Percentiles rank a stretch among this genome's conserved stretches.
phyloP scores from a whole-genome alignment of 192 early-diverging fungal species.

The Phycomyces blakesleeanus region DNA sequence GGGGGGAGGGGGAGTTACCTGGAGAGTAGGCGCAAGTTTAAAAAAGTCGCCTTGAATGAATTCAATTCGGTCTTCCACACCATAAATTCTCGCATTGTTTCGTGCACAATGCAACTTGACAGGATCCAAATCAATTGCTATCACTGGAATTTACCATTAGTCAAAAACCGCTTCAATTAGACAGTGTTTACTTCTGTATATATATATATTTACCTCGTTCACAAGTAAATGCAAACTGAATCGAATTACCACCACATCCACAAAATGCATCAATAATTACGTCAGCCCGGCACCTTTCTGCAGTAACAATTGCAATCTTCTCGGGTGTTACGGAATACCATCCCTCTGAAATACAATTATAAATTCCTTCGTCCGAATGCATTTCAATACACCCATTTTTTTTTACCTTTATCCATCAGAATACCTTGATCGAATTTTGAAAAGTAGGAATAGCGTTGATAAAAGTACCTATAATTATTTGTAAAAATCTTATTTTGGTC shows the following conservation, averaged over 20 bases:
- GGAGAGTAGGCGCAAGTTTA: slow-evolving; percentile 63
- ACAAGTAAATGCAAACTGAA: slow-evolving; percentile 91
- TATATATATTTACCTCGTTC: slow-evolving; percentile 50
- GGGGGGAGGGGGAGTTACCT: slow-evolving; percentile 41
- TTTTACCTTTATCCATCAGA: slow-evolving; percentile 72
- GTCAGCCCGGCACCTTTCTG: slow-evolving; percentile 56
- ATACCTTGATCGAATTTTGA: slow-evolving; percentile 83
- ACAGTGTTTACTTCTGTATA: slow-evolving; percentile 9
- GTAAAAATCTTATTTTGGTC: background rate
- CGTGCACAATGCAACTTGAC: slow-evolving; percentile 73
- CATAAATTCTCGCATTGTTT: slow-evolving; percentile 87
- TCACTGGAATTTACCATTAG: slow-evolving; percentile 44
- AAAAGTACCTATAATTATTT: slow-evolving; percentile 69
- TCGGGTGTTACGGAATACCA: slow-evolving; percentile 98
- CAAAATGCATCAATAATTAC: slow-evolving; percentile 90
- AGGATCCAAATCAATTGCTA: slow-evolving; percentile 90
- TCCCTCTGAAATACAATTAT: slow-evolving; percentile 49
- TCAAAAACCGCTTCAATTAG: too few species aligned
- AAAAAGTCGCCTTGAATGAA: slow-evolving; percentile 91
- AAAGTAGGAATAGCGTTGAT: slow-evolving; percentile 79
- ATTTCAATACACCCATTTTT: background rate
- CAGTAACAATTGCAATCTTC: slow-evolving; percentile 77
- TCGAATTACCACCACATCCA: slow-evolving; percentile 94
- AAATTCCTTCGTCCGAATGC: background rate
- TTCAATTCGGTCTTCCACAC: slow-evolving; percentile 87